Percentiles rank a stretch among this genome's conserved stretches.
These are phyloP conservation scores for Acacia melanoxylon DNA, from an alignment of 306 rosid species.

Conservation along the genomic window DNA sequence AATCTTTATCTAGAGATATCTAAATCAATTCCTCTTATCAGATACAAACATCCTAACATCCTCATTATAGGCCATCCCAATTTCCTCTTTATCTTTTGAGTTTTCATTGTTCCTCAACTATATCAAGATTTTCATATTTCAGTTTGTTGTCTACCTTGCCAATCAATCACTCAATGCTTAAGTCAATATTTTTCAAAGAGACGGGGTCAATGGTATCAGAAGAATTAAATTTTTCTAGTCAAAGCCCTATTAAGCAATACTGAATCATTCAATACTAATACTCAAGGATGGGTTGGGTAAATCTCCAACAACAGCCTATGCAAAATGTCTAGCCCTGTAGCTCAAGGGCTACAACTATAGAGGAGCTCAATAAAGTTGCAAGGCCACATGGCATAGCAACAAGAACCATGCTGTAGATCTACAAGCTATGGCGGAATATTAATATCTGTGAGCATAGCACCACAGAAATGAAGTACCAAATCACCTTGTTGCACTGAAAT, in stretches of 20 bases:
- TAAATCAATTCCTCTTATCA: not conserved
- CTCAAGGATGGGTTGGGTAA: not conserved
- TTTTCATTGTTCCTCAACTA: not conserved
- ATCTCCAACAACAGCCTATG: not conserved
- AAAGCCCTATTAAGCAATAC: not conserved
- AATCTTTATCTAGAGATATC: not conserved
- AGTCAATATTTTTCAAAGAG: not conserved
- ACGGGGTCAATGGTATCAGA: not conserved
- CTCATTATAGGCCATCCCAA: not conserved
- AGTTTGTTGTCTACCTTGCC: not conserved
- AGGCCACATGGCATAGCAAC: not conserved
- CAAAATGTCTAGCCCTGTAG: not conserved
- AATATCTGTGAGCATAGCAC: not conserved
- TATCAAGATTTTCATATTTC: not conserved
- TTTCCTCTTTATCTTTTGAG: not conserved
- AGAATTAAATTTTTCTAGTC: not conserved
- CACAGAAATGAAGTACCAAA: too few species aligned
- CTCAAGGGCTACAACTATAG: not conserved
- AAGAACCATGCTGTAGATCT: not conserved
- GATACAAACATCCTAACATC: not conserved
- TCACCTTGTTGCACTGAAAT: not conserved
- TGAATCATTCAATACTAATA: not conserved
- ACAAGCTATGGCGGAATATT: not conserved
- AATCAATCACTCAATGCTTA: not conserved
- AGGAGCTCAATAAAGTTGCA: not conserved